Conservation (phyloP, 768 basidiomycete species). For the Gloeopeniophorella convolvens region DNA sequence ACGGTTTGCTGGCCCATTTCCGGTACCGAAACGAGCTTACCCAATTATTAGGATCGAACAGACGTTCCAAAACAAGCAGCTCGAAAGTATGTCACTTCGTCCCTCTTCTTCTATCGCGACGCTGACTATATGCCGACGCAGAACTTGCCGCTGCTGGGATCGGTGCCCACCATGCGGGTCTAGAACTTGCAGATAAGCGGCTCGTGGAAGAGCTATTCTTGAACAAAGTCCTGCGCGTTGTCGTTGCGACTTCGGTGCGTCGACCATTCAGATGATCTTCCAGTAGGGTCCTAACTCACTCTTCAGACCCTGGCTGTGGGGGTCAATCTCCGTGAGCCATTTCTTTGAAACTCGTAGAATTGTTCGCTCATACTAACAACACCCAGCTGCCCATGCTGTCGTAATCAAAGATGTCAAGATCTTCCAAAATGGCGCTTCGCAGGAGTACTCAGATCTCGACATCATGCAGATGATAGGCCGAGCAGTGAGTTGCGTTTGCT, state of each 20-base stretch:
- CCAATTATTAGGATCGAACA: conserved; percentile 41
- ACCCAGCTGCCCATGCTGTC: conserved; percentile 82
- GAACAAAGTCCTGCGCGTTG: conserved; percentile 52
- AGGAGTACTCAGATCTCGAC: conserved; percentile 89
- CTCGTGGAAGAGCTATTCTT: conserved; percentile 69
- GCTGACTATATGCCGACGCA: conserved; percentile 22
- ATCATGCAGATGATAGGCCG: conserved; percentile 96
- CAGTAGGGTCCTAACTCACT: conserved; percentile 3
- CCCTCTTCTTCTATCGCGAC: background rate
- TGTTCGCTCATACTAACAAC: background rate
- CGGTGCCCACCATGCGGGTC: conserved; percentile 89
- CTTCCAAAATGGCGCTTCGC: conserved; percentile 60
- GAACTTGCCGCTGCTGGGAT: conserved; percentile 70
- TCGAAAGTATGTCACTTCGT: conserved; percentile 43
- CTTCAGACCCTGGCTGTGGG: conserved; percentile 88
- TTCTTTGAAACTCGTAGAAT: background rate
- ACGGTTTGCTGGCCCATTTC: conserved; percentile 33
- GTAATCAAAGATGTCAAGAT: conserved; percentile 86
- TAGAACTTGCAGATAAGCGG: conserved; percentile 65
- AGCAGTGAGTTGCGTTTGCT: conserved; percentile 46
- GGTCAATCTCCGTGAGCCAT: conserved; percentile 78
- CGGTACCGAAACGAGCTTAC: background rate
- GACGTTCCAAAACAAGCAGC: conserved; percentile 59
- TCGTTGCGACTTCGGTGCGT: conserved; percentile 81
- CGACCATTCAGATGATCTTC: background rate